Evolutionary conservation across 345 rosid genomes (phyloP).

Genomic region (Eucalyptus microcorys): DNA sequence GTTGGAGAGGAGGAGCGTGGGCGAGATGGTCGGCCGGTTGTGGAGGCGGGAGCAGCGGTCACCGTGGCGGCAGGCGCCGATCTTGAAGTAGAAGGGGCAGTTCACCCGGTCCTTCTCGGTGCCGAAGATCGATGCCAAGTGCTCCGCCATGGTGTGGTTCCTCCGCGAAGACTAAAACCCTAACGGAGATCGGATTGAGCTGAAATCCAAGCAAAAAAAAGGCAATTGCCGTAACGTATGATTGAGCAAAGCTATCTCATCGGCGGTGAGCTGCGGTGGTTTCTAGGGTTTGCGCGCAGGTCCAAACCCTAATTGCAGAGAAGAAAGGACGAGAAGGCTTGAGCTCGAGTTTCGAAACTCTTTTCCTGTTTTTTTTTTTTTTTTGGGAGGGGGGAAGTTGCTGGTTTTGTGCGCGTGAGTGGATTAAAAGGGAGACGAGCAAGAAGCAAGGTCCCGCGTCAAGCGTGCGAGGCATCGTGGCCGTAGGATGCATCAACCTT

Average conservation of each 20-base stretch:
- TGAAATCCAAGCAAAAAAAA: neutral
- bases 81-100: slow-evolving; percentile 83
- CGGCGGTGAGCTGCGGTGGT: neutral
- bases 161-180: neutral
- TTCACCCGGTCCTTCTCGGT: slow-evolving; percentile 86
- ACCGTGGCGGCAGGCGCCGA: slow-evolving; percentile 89
- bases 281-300: neutral
- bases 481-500: neutral
- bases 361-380: too few species aligned
- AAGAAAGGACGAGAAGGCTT: neutral
- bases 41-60: slow-evolving; percentile 91
- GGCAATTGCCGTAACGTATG: neutral
- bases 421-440: neutral
- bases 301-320: neutral
- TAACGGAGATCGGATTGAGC: neutral
- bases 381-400: neutral
- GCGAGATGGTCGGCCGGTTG: slow-evolving; percentile 72
- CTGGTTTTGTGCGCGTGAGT: neutral
- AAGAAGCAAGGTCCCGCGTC: neutral
- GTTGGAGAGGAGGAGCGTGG: slow-evolving; percentile 69
- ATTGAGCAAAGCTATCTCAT: neutral
- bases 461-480: neutral
- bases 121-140: slow-evolving; percentile 83
- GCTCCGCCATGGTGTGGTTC: slow-evolving; percentile 68
- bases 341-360: neutral